Base-by-base conservation (phyloP, 2,329 filamentous ascomycete species). In the Macrophomina pseudophaseolina region DNA sequence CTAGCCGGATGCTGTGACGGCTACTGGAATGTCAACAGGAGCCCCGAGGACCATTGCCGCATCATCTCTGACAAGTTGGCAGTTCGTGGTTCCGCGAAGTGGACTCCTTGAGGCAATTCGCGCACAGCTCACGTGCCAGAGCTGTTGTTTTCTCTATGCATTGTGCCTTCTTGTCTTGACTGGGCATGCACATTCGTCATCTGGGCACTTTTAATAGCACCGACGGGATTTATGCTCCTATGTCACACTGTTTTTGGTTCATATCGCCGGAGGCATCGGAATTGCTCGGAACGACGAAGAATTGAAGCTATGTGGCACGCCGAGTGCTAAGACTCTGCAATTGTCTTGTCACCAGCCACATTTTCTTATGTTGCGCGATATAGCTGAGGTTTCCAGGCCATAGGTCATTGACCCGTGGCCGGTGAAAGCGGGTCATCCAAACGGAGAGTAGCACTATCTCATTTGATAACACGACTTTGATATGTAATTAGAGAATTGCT, bases 321-420 rank as follows among this genome's bases (percentile, higher is more conserved):
- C 54, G 35, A 58, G 35, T 28, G 35, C 53, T 42, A 58, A 58
- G 53, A 9, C 18, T 30, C 35, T 40, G 23, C n/a, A 18, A 30
- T 11, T 23, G 35, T 40, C 18, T 58, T 58, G 53, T 42, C 18
- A 42, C 53, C 14, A 58, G 23, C 35, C 54, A 42, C 54, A 54
- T 54, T 38, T 40, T 23, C 38, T 58, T 58, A 9, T 58, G 9
- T 44, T 23, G 11, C 16, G 11, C 12, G 2, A 3, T 32, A 14
- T n/a, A 4, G 6, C 40, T 16, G 42, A n/a, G 7, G 4, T n/a
- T 32, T 6, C 1, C 40, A 44, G 18, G 14, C 11, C 8, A n/a
- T 12, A 44, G 6, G 5, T 23, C 14, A 9, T 16, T n/a, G 23
- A 44, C 1, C 5, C 9, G 42, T 44, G 42, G 42, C 42, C 42